Evolutionary conservation across 2,329 filamentous ascomycete genomes (phyloP), one percentile per base, ranked within the genome.

Genomic region (Colletotrichum caudatum): DNA sequence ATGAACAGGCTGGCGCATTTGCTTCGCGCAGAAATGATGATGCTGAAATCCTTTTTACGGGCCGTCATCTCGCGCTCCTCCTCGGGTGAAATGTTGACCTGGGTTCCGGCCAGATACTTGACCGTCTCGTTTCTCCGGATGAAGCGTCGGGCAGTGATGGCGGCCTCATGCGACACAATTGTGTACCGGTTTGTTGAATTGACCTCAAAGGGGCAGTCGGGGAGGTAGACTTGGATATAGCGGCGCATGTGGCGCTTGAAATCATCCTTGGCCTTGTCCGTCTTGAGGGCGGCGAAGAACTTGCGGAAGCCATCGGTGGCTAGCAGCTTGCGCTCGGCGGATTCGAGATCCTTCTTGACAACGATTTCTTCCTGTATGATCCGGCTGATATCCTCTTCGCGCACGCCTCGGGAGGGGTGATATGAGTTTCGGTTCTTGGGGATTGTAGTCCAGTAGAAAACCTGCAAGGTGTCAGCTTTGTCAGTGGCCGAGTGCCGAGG

Each of bases 381-480:
- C 74, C 88, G 86, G 58, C 86, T 80, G 48, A 92, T 88, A 56
- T 90, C 89, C 66, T 88, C 86, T 76, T 91, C 88, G 65, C 89
- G 90, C 62, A 98, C 86, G 51, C 94, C 94, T 74, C 96, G 91
- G 8, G 93, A 94, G 0, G 94, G 88, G 77, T 93, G 93, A 81
- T 97, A 98, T 66, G 93, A 94, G 67, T 90, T 91, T 73, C 93
- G 91, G 78, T 98, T 97, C 83, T 99, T 99, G 74, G 95, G 95
- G 71, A 98, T 97, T 5, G 90, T 93, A 7, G 95, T 95, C 95
- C 96, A 98, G 85, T 96, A 99, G 82, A 93, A 98, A 12, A 94
- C 92, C 95, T 98, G 72, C 51, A 57, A 60, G 9, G 41, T 65
- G 71, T 73, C 61, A 75, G 73, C 50, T 44, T 50, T 33, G 78